Percentiles rank a stretch among this genome's conserved stretches.
Evolutionary conservation across 1,139 yeast species (phyloP).

Genomic region (Yamadazyma epiphylla): DNA sequence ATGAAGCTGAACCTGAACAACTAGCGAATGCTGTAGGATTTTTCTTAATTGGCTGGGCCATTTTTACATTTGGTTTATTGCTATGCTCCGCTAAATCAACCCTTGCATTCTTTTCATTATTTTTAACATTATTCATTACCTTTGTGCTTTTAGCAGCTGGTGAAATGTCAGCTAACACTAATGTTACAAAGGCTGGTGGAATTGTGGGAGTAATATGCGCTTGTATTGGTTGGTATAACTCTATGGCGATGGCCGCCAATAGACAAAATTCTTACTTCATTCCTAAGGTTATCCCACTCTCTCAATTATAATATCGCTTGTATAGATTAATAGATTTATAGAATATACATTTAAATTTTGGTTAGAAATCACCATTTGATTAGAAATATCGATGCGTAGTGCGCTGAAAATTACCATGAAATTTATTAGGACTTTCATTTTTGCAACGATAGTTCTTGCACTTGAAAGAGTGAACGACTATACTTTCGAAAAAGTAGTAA

Average conservation of each 20-base stretch:
- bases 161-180: conserved; percentile 43
- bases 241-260: conserved; percentile 28
- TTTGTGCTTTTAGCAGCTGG: conserved; percentile 57
- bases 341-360: no score
- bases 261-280: conserved; percentile 25
- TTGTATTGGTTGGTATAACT: conserved; percentile 58
- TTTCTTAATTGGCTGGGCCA: conserved; percentile 62
- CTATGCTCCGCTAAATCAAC: conserved; percentile 63
- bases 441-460: conserved; percentile 4
- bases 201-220: conserved; percentile 61
- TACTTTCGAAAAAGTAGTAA: conserved; percentile 52
- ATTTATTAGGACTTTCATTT: conserved; percentile 1
- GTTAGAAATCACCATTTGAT: no score
- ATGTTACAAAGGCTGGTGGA: conserved; percentile 64
- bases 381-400: no score
- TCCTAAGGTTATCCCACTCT: no score
- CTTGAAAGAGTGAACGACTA: conserved; percentile 33
- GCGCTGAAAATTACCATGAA: no score
- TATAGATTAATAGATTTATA: no score
- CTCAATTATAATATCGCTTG: no score
- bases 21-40: conserved; percentile 54
- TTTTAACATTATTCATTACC: conserved; percentile 52
- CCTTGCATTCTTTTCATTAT: conserved; percentile 52
- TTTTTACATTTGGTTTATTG: conserved; percentile 57
- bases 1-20: conserved; percentile 38